These are phyloP conservation scores for Amanita brunnescens DNA, from an alignment of 768 basidiomycete genomes.

Conservation along the genomic window DNA sequence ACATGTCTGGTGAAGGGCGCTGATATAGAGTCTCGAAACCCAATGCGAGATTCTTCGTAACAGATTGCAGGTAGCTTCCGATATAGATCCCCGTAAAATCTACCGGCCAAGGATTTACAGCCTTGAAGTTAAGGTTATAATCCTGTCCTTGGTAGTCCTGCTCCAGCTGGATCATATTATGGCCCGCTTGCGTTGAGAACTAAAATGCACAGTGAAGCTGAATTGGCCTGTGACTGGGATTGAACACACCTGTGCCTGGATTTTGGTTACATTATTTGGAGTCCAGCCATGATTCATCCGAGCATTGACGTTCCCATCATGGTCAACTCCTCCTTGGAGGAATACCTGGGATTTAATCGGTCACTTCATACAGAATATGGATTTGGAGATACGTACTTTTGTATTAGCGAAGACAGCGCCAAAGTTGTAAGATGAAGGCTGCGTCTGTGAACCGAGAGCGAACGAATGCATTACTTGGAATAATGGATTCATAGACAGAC, in stretches of 20 bases:
- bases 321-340: conserved; percentile 89
- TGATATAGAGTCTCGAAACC: conserved; percentile 84
- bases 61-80: conserved; percentile 85
- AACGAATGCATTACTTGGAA: conserved; percentile 99
- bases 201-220: conserved; percentile 24
- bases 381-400: conserved; percentile 49
- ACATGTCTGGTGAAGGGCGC: conserved; percentile 59
- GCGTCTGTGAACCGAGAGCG: conserved; percentile 78
- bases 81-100: conserved; percentile 90
- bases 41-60: conserved; percentile 83
- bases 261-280: conserved; percentile 66
- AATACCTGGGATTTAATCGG: conserved; percentile 49
- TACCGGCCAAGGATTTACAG: conserved; percentile 82
- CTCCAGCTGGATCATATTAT: conserved; percentile 90
- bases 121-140: conserved; percentile 78
- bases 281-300: conserved; percentile 90
- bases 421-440: conserved; percentile 87
- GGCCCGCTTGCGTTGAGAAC: conserved; percentile 69
- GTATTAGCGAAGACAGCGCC: conserved; percentile 86
- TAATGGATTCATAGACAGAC: conserved; percentile 84
- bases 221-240: background rate
- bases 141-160: conserved; percentile 90
- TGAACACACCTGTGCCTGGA: conserved; percentile 72
- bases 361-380: conserved; percentile 15
- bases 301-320: conserved; percentile 84